Conservation (phyloP, 345 rosid species). For the Gossypium australe region DNA sequence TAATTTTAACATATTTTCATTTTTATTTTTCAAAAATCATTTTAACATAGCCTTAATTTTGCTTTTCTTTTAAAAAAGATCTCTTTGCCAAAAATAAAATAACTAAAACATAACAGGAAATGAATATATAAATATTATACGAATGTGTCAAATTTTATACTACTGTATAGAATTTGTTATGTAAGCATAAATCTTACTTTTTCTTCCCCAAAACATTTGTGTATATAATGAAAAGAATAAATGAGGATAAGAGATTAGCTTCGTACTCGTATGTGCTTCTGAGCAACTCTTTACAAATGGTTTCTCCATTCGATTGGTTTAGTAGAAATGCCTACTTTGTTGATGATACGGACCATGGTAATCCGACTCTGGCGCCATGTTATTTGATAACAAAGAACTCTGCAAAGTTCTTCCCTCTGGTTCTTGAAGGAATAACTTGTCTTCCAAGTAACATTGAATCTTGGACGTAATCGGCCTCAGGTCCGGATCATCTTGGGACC, state of each 20-base stretch:
- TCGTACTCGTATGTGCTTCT: neutral
- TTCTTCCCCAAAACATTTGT: no score
- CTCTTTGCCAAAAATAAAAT: no score
- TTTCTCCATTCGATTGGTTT: neutral
- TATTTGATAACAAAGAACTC: conserved; percentile 35
- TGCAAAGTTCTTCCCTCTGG: conserved; percentile 63
- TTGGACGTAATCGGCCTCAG: conserved; percentile 37
- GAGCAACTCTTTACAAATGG: neutral
- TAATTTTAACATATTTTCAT: no score
- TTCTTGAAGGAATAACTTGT: conserved; percentile 46
- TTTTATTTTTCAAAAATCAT: no score
- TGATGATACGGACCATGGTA: conserved; percentile 14
- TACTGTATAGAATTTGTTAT: no score
- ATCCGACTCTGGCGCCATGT: conserved; percentile 34
- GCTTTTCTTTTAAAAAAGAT: no score
- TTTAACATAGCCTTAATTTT: no score
- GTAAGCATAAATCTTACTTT: no score
- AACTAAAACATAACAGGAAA: no score
- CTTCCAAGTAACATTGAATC: conserved; percentile 58
- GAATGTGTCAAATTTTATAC: no score
- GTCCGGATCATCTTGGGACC: conserved; percentile 39
- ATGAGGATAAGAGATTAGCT: neutral
- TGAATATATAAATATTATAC: no score
- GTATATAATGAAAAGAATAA: no score
- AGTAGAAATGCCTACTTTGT: neutral